Evolutionary conservation across 2,329 filamentous ascomycete species (phyloP).

Genomic region (Pseudogymnoascus sp.): DNA sequence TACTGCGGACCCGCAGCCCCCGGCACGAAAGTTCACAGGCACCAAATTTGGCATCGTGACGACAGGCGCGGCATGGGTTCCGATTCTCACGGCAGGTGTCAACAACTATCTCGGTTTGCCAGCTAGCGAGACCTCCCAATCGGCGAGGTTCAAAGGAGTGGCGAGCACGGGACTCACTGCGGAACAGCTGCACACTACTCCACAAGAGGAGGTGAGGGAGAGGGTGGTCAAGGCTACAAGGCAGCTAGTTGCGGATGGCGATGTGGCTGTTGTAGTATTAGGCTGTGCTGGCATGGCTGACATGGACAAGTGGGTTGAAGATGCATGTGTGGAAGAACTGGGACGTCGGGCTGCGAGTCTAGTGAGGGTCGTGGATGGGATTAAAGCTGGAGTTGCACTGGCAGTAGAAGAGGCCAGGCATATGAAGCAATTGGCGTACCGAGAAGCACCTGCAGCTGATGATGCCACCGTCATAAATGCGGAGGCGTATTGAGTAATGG

Average conservation of each 20-base stretch:
- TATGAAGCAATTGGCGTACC: slow-evolving; percentile 1
- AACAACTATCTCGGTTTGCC: slow-evolving; percentile 50
- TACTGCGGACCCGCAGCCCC: slow-evolving; percentile 40
- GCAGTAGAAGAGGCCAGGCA: neutral
- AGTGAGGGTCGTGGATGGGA: slow-evolving; percentile 71
- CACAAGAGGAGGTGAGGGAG: slow-evolving; percentile 52
- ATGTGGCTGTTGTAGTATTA: slow-evolving; percentile 64
- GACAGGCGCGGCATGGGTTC: slow-evolving; percentile 78
- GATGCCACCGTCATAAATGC: neutral
- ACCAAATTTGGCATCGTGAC: slow-evolving; percentile 77
- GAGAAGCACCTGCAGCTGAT: neutral
- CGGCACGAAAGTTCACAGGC: slow-evolving; percentile 20
- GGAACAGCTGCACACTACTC: slow-evolving; percentile 65
- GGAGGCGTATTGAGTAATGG: neutral
- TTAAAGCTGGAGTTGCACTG: slow-evolving; percentile 53
- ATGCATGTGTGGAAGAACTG: slow-evolving; percentile 56
- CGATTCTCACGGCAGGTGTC: slow-evolving; percentile 60
- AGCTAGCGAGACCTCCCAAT: slow-evolving; percentile 18
- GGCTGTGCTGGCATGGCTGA: slow-evolving; percentile 91
- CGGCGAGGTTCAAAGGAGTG: slow-evolving; percentile 62
- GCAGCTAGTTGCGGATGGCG: slow-evolving; percentile 48
- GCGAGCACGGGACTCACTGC: slow-evolving; percentile 75
- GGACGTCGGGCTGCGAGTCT: slow-evolving; percentile 49
- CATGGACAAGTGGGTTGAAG: slow-evolving; percentile 66
- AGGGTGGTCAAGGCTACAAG: slow-evolving; percentile 65